Conservation (phyloP, 495 filamentous ascomycete species). For the Trichoderma asperelloides region DNA sequence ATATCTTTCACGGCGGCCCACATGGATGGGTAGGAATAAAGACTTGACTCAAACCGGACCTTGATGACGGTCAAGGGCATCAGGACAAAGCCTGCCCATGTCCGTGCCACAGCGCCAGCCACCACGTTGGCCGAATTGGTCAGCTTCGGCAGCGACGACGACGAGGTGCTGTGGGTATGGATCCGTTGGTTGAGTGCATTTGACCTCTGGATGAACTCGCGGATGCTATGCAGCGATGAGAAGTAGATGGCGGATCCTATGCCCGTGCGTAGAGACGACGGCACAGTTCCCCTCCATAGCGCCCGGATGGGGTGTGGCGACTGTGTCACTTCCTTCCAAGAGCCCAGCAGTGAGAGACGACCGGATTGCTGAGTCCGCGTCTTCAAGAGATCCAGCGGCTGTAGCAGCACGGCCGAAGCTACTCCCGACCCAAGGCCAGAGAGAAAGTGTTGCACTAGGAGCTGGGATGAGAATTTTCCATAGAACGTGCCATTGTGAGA, state of each 20-base stretch:
- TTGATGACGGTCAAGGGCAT: constrained; percentile 98
- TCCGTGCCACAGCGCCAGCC: constrained; percentile 75
- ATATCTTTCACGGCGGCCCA: constrained; percentile 66
- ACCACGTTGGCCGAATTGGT: constrained; percentile 76
- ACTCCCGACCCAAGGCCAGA: constrained; percentile 84
- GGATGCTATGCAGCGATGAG: constrained; percentile 73
- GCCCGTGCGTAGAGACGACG: constrained; percentile 85
- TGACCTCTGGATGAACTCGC: constrained; percentile 54
- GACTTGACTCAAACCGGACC: constrained; percentile 81
- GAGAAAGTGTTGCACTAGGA: constrained; percentile 66
- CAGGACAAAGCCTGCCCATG: constrained; percentile 77
- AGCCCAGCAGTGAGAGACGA: constrained; percentile 47
- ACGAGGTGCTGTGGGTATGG: constrained; percentile 14
- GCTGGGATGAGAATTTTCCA: background rate
- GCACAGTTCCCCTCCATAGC: constrained; percentile 93
- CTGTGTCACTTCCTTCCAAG: constrained; percentile 26
- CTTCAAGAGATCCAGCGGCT: constrained; percentile 95
- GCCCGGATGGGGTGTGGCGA: constrained; percentile 29
- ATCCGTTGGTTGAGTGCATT: constrained; percentile 24
- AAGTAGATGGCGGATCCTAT: constrained; percentile 93
- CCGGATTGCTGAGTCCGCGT: constrained; percentile 82
- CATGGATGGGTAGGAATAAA: constrained; percentile 79
- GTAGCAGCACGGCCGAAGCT: constrained; percentile 78
- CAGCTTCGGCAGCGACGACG: constrained; percentile 62
- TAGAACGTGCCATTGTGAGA: background rate